Conservation (phyloP, 371 early-diverging fungal species). For the Mucor circinelloides region DNA sequence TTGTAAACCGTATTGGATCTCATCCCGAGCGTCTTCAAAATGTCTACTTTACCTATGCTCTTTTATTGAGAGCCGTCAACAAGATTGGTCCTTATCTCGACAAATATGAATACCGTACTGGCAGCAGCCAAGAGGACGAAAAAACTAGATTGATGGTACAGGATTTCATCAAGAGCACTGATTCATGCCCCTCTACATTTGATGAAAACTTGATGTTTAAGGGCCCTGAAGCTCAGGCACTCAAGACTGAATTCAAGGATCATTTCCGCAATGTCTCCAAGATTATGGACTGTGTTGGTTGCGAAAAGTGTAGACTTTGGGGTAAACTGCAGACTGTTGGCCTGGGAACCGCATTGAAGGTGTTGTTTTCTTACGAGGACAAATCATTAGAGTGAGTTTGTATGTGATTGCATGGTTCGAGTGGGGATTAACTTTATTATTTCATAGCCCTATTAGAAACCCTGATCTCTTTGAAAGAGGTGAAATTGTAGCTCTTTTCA, state of each 20-base stretch:
- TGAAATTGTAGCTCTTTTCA: constrained; percentile 94
- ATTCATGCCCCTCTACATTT: constrained; percentile 78
- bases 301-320: constrained; percentile 98
- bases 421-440: neutral
- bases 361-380: constrained; percentile 89
- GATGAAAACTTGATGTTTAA: constrained; percentile 86
- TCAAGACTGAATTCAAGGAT: constrained; percentile 84
- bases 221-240: constrained; percentile 49
- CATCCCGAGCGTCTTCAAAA: constrained; percentile 94
- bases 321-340: constrained; percentile 90
- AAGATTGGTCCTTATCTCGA: constrained; percentile 83
- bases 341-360: constrained; percentile 93
- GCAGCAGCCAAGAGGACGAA: constrained; percentile 55
- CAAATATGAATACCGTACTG: constrained; percentile 70
- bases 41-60: constrained; percentile 89
- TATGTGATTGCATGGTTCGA: neutral
- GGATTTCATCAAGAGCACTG: constrained; percentile 59
- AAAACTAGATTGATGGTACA: constrained; percentile 58
- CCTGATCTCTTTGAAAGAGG: constrained; percentile 69
- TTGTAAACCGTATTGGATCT: constrained; percentile 81
- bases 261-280: constrained; percentile 94
- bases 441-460: constrained; percentile 49
- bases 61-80: constrained; percentile 81
- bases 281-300: constrained; percentile 98
- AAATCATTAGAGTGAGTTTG: constrained; percentile 56